Conservation (phyloP, 1,139 yeast species). For the Entelexis paramagnoliae region DNA sequence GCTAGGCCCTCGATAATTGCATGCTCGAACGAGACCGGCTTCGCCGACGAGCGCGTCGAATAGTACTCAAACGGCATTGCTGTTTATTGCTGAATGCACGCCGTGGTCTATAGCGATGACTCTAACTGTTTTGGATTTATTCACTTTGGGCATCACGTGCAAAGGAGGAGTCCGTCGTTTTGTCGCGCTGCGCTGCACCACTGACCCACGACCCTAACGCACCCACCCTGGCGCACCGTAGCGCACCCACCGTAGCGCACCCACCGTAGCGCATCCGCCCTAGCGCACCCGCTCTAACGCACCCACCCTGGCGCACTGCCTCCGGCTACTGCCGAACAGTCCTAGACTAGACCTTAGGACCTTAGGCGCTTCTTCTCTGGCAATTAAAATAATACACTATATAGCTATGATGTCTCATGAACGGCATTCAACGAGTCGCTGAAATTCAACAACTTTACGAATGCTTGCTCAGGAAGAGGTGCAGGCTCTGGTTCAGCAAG, state of each 20-base stretch:
- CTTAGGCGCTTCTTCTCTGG: too few relatives aligned
- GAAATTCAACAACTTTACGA: neutral
- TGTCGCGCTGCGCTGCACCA: too few relatives aligned
- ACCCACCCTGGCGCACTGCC: too few relatives aligned
- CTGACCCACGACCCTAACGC: too few relatives aligned
- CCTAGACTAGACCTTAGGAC: too few relatives aligned
- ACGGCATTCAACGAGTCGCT: neutral
- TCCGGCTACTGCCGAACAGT: too few relatives aligned
- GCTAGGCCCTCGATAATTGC: constrained; percentile 93
- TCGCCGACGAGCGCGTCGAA: constrained; percentile 68
- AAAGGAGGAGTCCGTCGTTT: too few relatives aligned
- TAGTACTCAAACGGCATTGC: constrained; percentile 42
- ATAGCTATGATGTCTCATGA: neutral
- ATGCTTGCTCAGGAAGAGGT: constrained; percentile 46
- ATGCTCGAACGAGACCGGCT: constrained; percentile 69
- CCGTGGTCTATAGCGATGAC: neutral
- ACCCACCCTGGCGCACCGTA: too few relatives aligned
- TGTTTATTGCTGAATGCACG: neutral
- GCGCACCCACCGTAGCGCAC: too few relatives aligned
- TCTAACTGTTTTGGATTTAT: neutral
- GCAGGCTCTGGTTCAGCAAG: constrained; percentile 63
- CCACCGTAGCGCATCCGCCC: too few relatives aligned
- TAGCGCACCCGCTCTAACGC: too few relatives aligned
- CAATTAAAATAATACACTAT: neutral
- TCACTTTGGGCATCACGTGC: neutral